phyloP scores from a whole-genome alignment of 306 rosid species.

The Malus fusca region DNA sequence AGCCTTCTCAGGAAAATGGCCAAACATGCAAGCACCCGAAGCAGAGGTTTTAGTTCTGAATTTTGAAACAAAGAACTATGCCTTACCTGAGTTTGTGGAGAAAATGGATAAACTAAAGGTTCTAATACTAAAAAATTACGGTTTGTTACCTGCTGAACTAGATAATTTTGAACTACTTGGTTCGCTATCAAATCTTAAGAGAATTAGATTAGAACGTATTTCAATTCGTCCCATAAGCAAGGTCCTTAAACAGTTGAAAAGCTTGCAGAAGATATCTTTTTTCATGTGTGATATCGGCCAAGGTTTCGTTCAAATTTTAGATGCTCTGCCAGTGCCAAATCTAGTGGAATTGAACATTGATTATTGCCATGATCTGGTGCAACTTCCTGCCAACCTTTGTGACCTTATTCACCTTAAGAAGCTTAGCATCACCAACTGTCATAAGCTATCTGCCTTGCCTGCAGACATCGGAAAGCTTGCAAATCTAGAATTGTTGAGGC shows the following conservation, averaged over 20 bases:
- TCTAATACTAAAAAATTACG: conserved; percentile 38
- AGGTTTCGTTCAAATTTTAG: conserved; percentile 14
- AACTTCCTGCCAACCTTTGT: conserved; percentile 32
- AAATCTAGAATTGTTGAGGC: conserved; percentile 43
- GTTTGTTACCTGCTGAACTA: conserved; percentile 30
- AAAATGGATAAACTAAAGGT: conserved; percentile 48
- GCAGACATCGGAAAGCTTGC: conserved; percentile 24
- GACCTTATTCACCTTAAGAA: conserved; percentile 24
- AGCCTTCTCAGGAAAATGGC: conserved; percentile 38
- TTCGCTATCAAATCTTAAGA: conserved; percentile 9
- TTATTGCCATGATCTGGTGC: not conserved
- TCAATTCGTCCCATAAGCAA: conserved; percentile 30
- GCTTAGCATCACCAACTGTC: conserved; percentile 55
- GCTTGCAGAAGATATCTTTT: conserved; percentile 44
- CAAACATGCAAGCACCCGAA: conserved; percentile 29
- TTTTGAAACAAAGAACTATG: conserved; percentile 29
- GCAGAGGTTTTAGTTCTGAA: conserved; percentile 55
- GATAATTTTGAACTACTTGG: conserved; percentile 30
- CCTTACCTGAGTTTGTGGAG: conserved; percentile 44
- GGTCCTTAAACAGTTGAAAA: conserved; percentile 17
- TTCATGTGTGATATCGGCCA: conserved; percentile 42
- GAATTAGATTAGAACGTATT: conserved; percentile 50
- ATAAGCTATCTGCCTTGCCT: conserved; percentile 40
- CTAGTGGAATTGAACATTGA: conserved; percentile 26
- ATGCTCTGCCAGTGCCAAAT: conserved; percentile 42